A percentile compares a stretch with the other conserved stretches of the same genome.
These are phyloP conservation scores for Crithidia bombi DNA, from an alignment of 208 protist genomes.

Conservation along the genomic window DNA sequence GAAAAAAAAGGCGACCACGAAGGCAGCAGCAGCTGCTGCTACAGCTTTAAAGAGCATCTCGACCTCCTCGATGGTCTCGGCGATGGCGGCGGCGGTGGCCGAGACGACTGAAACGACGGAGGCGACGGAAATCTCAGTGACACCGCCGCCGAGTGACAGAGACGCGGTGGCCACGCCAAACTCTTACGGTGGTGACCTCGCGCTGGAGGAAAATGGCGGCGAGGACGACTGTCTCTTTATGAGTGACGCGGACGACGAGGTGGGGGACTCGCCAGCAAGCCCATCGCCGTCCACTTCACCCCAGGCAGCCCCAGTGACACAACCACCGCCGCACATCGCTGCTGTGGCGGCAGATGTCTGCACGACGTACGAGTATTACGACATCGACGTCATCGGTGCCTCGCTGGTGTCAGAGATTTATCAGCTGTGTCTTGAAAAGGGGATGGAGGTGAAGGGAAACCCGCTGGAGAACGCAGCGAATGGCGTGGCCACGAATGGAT, in stretches of 20 bases:
- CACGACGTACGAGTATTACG: conserved; percentile 68
- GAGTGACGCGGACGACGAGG: background rate
- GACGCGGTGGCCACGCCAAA: background rate
- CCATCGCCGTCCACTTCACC: too few relatives aligned
- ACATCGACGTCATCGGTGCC: conserved; percentile 65
- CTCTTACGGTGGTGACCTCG: background rate
- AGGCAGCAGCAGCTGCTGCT: background rate
- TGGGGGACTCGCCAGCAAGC: background rate
- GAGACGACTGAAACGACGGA: background rate
- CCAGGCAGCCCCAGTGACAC: too few relatives aligned
- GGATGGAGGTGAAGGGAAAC: conserved; percentile 25
- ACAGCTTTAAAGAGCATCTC: conserved; percentile 4
- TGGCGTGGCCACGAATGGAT: conserved; percentile 55
- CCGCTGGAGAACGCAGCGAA: conserved; percentile 15
- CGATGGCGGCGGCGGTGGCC: background rate
- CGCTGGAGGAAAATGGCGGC: background rate
- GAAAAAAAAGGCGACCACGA: background rate
- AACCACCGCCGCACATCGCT: conserved; percentile 15
- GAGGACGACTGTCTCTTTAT: background rate
- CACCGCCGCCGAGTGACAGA: background rate
- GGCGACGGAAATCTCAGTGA: background rate
- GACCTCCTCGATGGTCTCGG: conserved; percentile 5
- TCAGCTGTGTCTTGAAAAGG: conserved; percentile 56
- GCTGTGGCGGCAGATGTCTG: conserved; percentile 10
- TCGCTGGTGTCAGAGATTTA: conserved; percentile 77